Percentiles rank a stretch among this genome's conserved stretches.
These are phyloP conservation scores for Pachyrhizus erosus DNA, from an alignment of 306 rosid species.

Conservation along the genomic window DNA sequence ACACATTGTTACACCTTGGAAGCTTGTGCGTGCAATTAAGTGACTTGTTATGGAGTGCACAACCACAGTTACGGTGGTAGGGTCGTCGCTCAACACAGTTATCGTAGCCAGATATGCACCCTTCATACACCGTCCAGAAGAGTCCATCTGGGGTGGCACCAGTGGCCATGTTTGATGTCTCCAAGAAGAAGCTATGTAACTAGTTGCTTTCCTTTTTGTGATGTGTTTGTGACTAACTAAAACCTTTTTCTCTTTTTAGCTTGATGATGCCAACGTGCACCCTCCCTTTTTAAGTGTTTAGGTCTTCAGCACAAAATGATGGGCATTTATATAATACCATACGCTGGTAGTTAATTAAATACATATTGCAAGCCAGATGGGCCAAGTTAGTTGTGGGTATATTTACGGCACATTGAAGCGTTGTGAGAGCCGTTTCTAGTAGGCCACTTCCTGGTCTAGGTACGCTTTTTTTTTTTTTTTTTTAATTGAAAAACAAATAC, in stretches of 20 bases:
- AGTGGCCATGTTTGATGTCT: conserved; percentile 41
- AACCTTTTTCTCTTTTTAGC: not conserved
- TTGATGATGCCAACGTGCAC: conserved; percentile 1
- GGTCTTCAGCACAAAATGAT: not conserved
- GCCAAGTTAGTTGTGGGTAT: conserved; percentile 28
- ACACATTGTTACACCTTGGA: conserved; percentile 43
- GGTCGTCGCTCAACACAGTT: conserved; percentile 65
- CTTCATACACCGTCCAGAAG: conserved; percentile 56
- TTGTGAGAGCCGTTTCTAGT: not conserved
- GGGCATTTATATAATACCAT: conserved; percentile 30
- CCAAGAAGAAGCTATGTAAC: not conserved
- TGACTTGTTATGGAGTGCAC: conserved; percentile 51
- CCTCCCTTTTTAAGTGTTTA: not conserved
- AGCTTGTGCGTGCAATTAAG: not conserved
- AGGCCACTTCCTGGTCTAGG: not conserved
- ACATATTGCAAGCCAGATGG: conserved; percentile 2
- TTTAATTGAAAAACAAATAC: not conserved
- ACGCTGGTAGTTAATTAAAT: not conserved
- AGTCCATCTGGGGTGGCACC: conserved; percentile 50
- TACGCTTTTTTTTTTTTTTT: not conserved
- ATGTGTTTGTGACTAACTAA: not conserved
- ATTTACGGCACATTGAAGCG: conserved; percentile 10
- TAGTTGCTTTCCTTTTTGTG: not conserved
- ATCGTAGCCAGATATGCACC: conserved; percentile 55
- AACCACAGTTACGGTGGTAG: conserved; percentile 65